Conservation (phyloP, 1,284 basidiomycete species). For the Cutaneotrichosporon sp. region DNA sequence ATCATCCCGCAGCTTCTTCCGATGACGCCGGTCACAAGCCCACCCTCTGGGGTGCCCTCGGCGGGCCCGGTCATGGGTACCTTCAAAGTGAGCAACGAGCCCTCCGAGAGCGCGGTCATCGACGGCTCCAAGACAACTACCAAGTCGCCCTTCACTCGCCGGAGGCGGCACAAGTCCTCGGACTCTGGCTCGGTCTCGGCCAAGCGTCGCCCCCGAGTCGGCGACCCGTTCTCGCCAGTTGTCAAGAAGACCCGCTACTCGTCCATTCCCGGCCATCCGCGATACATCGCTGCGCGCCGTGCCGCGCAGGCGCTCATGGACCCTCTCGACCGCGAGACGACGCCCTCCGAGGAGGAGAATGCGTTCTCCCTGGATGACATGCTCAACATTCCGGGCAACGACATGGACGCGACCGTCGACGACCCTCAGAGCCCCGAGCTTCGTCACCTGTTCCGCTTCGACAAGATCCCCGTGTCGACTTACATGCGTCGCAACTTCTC, state of each 20-base stretch:
- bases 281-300: constrained; percentile 41
- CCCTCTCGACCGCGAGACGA: constrained; percentile 36
- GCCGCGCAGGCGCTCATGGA: constrained; percentile 31
- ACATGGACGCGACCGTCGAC: constrained; percentile 25
- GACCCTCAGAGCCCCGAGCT: constrained; percentile 21
- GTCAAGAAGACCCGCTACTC: constrained; percentile 45
- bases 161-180: constrained; percentile 32
- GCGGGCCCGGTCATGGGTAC: constrained; percentile 43
- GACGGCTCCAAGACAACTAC: constrained; percentile 45
- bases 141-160: constrained; percentile 50
- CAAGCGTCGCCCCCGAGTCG: constrained; percentile 32
- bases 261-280: constrained; percentile 51
- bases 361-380: constrained; percentile 48
- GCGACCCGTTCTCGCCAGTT: constrained; percentile 35
- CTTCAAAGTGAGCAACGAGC: constrained; percentile 41
- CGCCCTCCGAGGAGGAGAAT: constrained; percentile 31
- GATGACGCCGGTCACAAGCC: constrained; percentile 11
- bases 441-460: constrained; percentile 46
- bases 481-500: constrained; percentile 21
- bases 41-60: not conserved
- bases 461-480: constrained; percentile 31
- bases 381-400: constrained; percentile 39
- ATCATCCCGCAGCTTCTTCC: constrained; percentile 11
- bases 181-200: constrained; percentile 30
- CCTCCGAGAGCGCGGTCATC: constrained; percentile 47